Evolutionary conservation across 805 yeast species (phyloP), one percentile per base, ranked within the genome.

Genomic region (Suhomyces faveliae): DNA sequence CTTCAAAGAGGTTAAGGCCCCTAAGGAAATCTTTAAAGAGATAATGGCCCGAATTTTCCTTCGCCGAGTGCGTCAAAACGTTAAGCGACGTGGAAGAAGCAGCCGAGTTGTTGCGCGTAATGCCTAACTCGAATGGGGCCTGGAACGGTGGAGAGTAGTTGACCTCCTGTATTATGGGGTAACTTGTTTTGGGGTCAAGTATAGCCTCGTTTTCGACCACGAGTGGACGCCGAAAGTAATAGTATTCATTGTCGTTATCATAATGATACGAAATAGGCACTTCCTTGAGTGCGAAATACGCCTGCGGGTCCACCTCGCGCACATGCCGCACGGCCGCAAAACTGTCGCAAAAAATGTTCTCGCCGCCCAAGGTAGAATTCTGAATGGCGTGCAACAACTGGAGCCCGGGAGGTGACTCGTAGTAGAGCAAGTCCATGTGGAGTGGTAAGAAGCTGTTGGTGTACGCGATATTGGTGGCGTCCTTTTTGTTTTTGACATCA

Each of bases 131-230:
- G 48, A 82, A 79, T 1, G 92, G 92, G 0, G 87, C 92, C 59
- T 87, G 95, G 68, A 85, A 86, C 9, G 91, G 92, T 2, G 95
- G 94, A 0, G 92, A 82, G 62, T 86, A 87, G 59, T 84, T 85
- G 15, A 85, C 78, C 45, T 78, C 83, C 54, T 76, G 77, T 52
- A 85, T 78, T 30, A 58, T 48, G 0, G 63, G 60, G 5, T 49
- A 46, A 19, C 51, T 51, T 1, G 61, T 48, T 10, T 40, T 43
- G 1, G 53, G 35, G 24, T 58, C 62, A 15, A 55, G 30, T 2
- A 50, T 35, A 10, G 51, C 50, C 3, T 54, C 61, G 48, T 77
- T 78, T 54, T 83, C 87, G 24, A 80, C 85, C 12, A 87, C 73
- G 47, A 85, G 64, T 3, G 87, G 88, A 33, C 88, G 71, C 21